Base-by-base conservation (phyloP, 2,329 filamentous ascomycete species). In the Ophiostoma tasmaniense region DNA sequence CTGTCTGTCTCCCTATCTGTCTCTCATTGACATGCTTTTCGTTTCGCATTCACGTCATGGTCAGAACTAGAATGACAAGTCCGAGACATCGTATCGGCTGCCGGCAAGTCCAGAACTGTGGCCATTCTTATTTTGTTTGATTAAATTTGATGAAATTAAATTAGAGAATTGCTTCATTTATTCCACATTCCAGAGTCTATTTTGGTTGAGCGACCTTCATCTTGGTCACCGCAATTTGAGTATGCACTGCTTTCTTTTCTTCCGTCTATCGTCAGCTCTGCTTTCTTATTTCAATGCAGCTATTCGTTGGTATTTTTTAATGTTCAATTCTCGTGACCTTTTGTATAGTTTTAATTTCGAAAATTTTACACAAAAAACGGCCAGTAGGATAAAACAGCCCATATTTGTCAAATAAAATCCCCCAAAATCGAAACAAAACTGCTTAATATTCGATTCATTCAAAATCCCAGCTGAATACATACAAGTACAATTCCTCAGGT, bases 81-180 rank as follows among this genome's bases (percentile, higher is more conserved):
- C 55, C 55, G 25, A 61, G 55, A 61, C 55, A 61, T 61, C 25
- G 25, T 28, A 30, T 17, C n/a, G 55, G 25, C 13, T 61, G 25
- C 55, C 55, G 25, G 55, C 14, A 61, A 61, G 55, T 61, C 55
- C 55, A 33, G 25, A 33, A 33, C 25, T n/a, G 13, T 39, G 65
- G 42, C 30, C 25, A 52, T 55, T 42, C 42, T 66, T 66, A 52
- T 52, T 65, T 64, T 22, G 33, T 22, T 65, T 39, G 33, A 42
- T 37, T 35, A 65, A 20, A 8, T 22, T 33, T 35, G 50, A 28
- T 25, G 55, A 61, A 55, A 7, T 30, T 17, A 30, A 61, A 30
- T 61, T 33, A 3, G 2, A 39, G 14, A 25, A 22, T 37, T 14
- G 50, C 14, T 66, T 66, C 4, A 13, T 25, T 22, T 25, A 11